Evolutionary conservation across 495 filamentous ascomycete genomes (phyloP), one percentile per base, ranked within the genome.

Genomic region (Annulohypoxylon moriforme): DNA sequence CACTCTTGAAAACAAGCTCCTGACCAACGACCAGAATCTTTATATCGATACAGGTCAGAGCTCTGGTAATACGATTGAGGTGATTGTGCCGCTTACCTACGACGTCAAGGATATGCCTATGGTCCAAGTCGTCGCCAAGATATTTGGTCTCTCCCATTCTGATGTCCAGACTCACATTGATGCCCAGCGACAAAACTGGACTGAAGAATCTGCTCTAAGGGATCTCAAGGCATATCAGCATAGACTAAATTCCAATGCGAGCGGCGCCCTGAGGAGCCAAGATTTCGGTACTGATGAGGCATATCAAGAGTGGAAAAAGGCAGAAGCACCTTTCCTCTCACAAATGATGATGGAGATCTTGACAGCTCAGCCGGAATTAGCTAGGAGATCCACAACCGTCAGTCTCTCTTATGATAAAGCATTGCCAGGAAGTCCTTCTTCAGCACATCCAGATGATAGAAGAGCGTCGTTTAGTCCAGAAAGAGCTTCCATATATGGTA

Each of bases 101-200:
- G 91, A 97, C 78, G 90, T 98, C 56, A 97, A 94, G 81, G 96
- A 99, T 76, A 99, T 99, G 96, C 90, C 89, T 20, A 86, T 98
- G 79, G 96, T 97, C 27, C 91, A 94, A 77, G 85, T 89, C 53
- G 95, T 98, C 24, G 89, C 90, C 46, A 90, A 85, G 62, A 92
- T 97, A 60, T 99, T 98, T 77, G 91, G 90, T 44, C 85, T 94
- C 58, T 87, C 89, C 42, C 88, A 90, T 46, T 85, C 88, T 3
- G 89, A 93, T 53, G 91, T 92, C 22, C 96, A 98, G 79, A 84
- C 85, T 22, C 94, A 97, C 72, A 92, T 99, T 72, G 91, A 96
- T 80, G 87, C 86, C 16, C 86, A 97, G 78, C 91, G 90, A 72
- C 81, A 88, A 4, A 75, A 84, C 0, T 99, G 96, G 96, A 98